Conservation (phyloP, 345 rosid genomes). For the Garcia nutans region DNA sequence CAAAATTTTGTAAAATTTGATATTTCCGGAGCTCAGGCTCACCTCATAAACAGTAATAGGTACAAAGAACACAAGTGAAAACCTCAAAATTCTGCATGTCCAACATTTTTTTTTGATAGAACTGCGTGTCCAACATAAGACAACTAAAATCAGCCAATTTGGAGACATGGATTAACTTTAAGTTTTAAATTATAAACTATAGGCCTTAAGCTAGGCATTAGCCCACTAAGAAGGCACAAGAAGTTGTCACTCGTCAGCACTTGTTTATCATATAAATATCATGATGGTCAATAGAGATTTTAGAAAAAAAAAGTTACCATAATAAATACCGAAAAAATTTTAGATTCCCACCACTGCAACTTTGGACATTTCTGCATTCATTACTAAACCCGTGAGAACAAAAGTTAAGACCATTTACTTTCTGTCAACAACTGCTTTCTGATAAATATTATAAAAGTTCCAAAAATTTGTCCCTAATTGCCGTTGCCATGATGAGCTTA, state of each 20-base stretch:
- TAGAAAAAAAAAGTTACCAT: neutral
- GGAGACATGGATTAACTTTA: neutral
- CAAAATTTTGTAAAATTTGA: too few species aligned
- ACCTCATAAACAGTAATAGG: too few species aligned
- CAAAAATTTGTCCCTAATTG: neutral
- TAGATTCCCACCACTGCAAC: neutral
- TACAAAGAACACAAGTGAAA: neutral
- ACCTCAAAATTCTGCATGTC: constrained; percentile 4
- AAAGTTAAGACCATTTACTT: neutral
- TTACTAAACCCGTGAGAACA: neutral
- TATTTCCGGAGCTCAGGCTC: too few species aligned
- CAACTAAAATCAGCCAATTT: constrained; percentile 4
- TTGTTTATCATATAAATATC: constrained; percentile 10
- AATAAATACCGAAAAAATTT: neutral
- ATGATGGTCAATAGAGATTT: neutral
- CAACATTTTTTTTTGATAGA: too few species aligned
- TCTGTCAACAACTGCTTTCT: neutral
- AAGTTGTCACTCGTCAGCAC: neutral
- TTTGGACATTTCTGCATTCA: constrained; percentile 12
- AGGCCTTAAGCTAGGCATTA: neutral
- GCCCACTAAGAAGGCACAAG: constrained; percentile 3
- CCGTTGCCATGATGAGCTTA: too few species aligned
- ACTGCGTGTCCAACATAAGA: constrained; percentile 11
- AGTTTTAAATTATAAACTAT: neutral
- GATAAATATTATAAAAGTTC: constrained; percentile 9